phyloP scores from a whole-genome alignment of 1,139 yeast genomes.

The Scheffersomyces illinoinensis region DNA sequence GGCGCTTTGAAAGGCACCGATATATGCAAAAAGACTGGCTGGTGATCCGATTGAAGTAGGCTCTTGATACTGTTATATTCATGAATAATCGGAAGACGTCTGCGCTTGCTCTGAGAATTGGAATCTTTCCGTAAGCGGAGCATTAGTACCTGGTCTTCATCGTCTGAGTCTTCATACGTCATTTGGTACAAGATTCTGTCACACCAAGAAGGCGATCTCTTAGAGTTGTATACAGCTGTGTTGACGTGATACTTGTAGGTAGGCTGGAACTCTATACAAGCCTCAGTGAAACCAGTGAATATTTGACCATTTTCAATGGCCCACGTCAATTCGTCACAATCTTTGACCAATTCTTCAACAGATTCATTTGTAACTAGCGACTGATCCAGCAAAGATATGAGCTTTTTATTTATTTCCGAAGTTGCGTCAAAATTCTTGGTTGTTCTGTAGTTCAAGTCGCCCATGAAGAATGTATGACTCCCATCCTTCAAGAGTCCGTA shows the following conservation, averaged over 20 bases:
- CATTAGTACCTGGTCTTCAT: conserved; percentile 1
- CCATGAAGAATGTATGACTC: conserved; percentile 69
- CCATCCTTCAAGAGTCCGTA: conserved; percentile 55
- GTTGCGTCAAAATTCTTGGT: conserved; percentile 26
- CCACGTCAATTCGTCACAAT: conserved; percentile 60
- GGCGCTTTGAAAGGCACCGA: conserved; percentile 47
- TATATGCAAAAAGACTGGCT: conserved; percentile 45
- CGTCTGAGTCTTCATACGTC: conserved; percentile 33
- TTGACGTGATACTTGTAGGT: conserved; percentile 68
- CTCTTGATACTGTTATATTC: conserved; percentile 42
- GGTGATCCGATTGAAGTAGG: conserved; percentile 43
- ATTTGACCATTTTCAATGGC: conserved; percentile 47
- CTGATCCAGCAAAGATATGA: conserved; percentile 7
- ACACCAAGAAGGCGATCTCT: conserved; percentile 85
- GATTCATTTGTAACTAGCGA: conserved; percentile 5
- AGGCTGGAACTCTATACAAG: conserved; percentile 62
- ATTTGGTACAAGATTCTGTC: conserved; percentile 70
- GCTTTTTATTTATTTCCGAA: conserved; percentile 1
- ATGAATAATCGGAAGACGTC: conserved; percentile 25
- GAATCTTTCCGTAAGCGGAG: conserved; percentile 4
- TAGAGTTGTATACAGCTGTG: conserved; percentile 52
- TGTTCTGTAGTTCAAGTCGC: conserved; percentile 81
- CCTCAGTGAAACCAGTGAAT: conserved; percentile 66
- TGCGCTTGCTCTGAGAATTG: conserved; percentile 1
- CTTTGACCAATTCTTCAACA: conserved; percentile 25